phyloP scores from a whole-genome alignment of 2,329 filamentous ascomycete species.

The Pseudogymnoascus sp. region DNA sequence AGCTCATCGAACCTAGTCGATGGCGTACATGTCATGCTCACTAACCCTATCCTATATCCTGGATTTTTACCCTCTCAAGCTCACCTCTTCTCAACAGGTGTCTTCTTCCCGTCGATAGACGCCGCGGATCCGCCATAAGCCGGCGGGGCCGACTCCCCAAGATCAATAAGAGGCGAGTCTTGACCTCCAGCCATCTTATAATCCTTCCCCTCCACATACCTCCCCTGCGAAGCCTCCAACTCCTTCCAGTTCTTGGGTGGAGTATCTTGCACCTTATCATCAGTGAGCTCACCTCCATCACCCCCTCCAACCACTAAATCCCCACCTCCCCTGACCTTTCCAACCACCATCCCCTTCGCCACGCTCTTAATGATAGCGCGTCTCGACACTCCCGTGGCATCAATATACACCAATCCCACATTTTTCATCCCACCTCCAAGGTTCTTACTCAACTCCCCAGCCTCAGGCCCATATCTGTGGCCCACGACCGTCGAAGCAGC shows the following conservation, averaged over 20 bases:
- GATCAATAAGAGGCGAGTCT: slow-evolving; percentile 21
- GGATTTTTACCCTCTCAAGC: neutral
- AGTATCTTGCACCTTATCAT: neutral
- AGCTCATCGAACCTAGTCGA: neutral
- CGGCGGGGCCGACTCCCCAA: slow-evolving; percentile 20
- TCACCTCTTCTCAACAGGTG: slow-evolving; percentile 9
- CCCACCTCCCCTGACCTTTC: slow-evolving; percentile 66
- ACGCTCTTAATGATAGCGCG: slow-evolving; percentile 89
- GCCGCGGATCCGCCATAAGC: slow-evolving; percentile 21
- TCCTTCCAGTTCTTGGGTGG: slow-evolving; percentile 20
- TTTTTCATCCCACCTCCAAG: slow-evolving; percentile 88
- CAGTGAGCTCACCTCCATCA: slow-evolving; percentile 23
- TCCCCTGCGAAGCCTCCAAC: slow-evolving; percentile 19
- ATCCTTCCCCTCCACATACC: slow-evolving; percentile 19
- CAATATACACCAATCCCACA: slow-evolving; percentile 93
- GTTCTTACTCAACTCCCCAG: slow-evolving; percentile 66
- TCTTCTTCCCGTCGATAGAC: slow-evolving; percentile 20
- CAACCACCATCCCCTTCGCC: slow-evolving; percentile 92
- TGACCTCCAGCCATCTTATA: slow-evolving; percentile 20
- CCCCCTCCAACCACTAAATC: slow-evolving; percentile 66
- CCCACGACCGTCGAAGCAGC: slow-evolving; percentile 81
- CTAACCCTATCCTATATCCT: neutral
- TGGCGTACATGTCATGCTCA: neutral
- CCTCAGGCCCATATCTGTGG: slow-evolving; percentile 85
- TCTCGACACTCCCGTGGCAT: slow-evolving; percentile 85